These are phyloP conservation scores for Aspergillus ustus DNA, from an alignment of 2,329 filamentous ascomycete genomes.

Conservation along the genomic window DNA sequence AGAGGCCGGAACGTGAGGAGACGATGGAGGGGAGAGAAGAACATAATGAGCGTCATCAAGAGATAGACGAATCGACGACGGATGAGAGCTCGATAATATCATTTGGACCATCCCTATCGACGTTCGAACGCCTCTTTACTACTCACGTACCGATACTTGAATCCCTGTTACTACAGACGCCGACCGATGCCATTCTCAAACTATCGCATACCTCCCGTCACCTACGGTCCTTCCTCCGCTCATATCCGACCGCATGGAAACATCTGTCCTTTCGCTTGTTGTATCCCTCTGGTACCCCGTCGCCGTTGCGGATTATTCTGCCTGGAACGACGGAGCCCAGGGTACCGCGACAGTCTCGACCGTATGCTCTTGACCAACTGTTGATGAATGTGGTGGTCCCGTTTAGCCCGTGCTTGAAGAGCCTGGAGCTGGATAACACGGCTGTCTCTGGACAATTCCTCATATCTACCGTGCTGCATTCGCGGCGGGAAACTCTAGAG, in stretches of 20 bases:
- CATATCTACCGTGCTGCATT: constrained; percentile 58
- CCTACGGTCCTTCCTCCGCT: constrained; percentile 58
- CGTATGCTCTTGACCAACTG: constrained; percentile 63
- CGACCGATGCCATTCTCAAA: constrained; percentile 60
- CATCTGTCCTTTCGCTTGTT: constrained; percentile 62
- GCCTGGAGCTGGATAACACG: constrained; percentile 65
- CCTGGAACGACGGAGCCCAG: constrained; percentile 38
- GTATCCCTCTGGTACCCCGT: constrained; percentile 44
- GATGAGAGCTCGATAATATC: constrained; percentile 20
- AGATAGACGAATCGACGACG: constrained; percentile 32
- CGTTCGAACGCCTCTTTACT: constrained; percentile 60
- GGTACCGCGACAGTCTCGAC: constrained; percentile 56
- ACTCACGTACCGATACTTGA: constrained; percentile 63
- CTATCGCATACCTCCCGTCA: constrained; percentile 63
- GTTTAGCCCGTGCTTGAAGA: constrained; percentile 60
- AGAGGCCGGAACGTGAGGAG: constrained; percentile 18
- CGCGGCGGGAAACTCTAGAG: constrained; percentile 59
- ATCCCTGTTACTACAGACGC: constrained; percentile 61
- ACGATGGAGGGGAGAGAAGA: constrained; percentile 17
- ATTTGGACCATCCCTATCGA: constrained; percentile 40
- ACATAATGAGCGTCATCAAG: constrained; percentile 23
- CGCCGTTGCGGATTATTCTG: constrained; percentile 37
- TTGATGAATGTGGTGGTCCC: constrained; percentile 61
- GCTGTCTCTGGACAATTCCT: constrained; percentile 63
- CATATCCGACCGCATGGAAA: constrained; percentile 65